Evolutionary conservation across 2,329 filamentous ascomycete genomes (phyloP).

Genomic region (Clonostachys rhizophaga): DNA sequence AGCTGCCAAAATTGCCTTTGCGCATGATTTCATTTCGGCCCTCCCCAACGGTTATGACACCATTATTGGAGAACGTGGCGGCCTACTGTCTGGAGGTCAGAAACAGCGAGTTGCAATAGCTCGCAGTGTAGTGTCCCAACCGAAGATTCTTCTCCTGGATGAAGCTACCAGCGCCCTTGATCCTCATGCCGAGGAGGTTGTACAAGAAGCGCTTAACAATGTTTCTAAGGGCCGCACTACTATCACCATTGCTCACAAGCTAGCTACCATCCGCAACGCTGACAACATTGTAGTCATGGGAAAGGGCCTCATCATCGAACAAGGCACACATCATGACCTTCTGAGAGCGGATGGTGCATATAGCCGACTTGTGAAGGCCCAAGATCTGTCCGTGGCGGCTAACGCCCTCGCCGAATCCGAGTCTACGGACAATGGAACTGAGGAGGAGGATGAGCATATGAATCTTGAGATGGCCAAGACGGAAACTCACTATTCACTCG

Average conservation of each 20-base stretch:
- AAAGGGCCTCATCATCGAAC: slow-evolving; percentile 48
- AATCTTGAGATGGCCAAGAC: neutral
- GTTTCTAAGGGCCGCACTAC: slow-evolving; percentile 51
- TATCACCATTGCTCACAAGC: slow-evolving; percentile 54
- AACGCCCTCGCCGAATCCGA: slow-evolving; percentile 73
- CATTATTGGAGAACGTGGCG: slow-evolving; percentile 56
- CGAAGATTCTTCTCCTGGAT: slow-evolving; percentile 52
- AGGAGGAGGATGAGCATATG: neutral
- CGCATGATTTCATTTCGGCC: slow-evolving; percentile 42
- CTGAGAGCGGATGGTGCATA: slow-evolving; percentile 8
- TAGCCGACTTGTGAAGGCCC: slow-evolving; percentile 10
- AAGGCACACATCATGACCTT: slow-evolving; percentile 21
- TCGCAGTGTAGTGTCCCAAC: slow-evolving; percentile 23
- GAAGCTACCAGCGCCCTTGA: slow-evolving; percentile 54
- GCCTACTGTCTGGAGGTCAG: slow-evolving; percentile 81
- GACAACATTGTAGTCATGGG: too few relatives aligned
- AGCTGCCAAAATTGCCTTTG: slow-evolving; percentile 43
- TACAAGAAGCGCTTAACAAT: slow-evolving; percentile 45
- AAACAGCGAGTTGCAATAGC: slow-evolving; percentile 91
- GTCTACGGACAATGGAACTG: neutral
- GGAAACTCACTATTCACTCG: neutral
- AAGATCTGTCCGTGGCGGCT: slow-evolving; percentile 35
- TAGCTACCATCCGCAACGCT: slow-evolving; percentile 49
- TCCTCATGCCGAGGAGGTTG: slow-evolving; percentile 30
- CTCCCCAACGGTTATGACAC: slow-evolving; percentile 46